Percentiles rank a stretch among this genome's conserved stretches.
Conservation (phyloP, 73 alveolate genomes). For the Tetrahymena borealis region DNA sequence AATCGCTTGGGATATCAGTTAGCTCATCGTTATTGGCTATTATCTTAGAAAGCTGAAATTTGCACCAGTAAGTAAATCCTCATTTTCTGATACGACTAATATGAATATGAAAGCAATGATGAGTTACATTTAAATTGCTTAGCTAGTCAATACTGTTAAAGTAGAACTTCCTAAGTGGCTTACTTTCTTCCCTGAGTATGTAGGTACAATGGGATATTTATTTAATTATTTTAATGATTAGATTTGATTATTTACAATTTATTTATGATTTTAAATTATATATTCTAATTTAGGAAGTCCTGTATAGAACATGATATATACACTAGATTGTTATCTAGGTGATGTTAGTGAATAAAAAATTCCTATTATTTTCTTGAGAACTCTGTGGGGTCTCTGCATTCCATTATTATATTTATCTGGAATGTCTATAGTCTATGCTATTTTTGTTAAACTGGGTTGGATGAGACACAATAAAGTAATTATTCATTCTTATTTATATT, state of each 20-base stretch:
- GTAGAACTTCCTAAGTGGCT: not conserved
- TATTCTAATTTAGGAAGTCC: slow-evolving; percentile 9
- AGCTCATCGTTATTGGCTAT: not conserved
- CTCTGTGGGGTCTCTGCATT: slow-evolving; percentile 19
- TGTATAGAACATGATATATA: slow-evolving; percentile 11
- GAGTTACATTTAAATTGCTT: not conserved
- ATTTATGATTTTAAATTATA: not conserved
- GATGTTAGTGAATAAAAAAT: not conserved
- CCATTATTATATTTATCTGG: slow-evolving; percentile 1
- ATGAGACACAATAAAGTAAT: not conserved
- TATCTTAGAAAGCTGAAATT: not conserved
- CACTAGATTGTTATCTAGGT: slow-evolving; percentile 11
- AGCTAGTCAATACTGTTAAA: not conserved
- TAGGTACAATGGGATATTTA: not conserved
- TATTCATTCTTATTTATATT: not conserved
- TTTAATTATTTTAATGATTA: not conserved
- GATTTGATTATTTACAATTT: no score
- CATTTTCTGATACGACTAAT: not conserved
- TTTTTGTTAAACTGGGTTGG: not conserved
- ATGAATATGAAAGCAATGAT: not conserved
- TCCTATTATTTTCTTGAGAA: slow-evolving; percentile 10
- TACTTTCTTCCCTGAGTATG: not conserved
- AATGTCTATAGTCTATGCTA: not conserved
- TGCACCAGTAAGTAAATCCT: not conserved
- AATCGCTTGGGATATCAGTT: not conserved